Evolutionary conservation across 1,284 basidiomycete genomes (phyloP).

Genomic region (Rhodofomes roseus): DNA sequence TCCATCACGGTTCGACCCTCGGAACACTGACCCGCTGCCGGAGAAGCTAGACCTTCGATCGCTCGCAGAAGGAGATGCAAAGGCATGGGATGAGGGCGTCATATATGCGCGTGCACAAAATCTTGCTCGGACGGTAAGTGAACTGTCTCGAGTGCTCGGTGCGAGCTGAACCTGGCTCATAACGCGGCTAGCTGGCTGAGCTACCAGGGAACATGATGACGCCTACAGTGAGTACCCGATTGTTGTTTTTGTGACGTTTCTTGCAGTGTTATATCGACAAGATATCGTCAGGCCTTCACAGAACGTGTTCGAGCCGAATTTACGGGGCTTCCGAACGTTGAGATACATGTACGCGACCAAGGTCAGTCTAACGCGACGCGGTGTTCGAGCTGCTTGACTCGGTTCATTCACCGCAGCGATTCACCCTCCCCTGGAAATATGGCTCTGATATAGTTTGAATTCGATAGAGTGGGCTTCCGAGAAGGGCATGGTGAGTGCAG

Average conservation of each 20-base stretch:
- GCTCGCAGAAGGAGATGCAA: slow-evolving; percentile 32
- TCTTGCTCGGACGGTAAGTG: slow-evolving; percentile 64
- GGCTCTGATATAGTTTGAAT: too few relatives aligned
- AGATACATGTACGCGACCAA: slow-evolving; percentile 73
- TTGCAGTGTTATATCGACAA: too few relatives aligned
- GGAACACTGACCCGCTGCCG: slow-evolving; percentile 41
- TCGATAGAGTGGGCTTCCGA: slow-evolving; percentile 69
- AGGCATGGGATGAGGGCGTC: slow-evolving; percentile 68
- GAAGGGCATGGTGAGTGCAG: slow-evolving; percentile 68
- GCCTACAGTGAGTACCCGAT: slow-evolving; percentile 48
- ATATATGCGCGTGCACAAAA: slow-evolving; percentile 82
- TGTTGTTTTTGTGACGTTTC: slow-evolving; percentile 19
- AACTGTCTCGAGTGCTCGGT: not conserved
- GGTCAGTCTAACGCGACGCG: slow-evolving; percentile 43
- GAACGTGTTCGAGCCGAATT: slow-evolving; percentile 72
- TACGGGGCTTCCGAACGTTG: slow-evolving; percentile 62
- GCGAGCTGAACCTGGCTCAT: not conserved
- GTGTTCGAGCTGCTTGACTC: not conserved
- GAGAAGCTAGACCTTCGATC: slow-evolving; percentile 48
- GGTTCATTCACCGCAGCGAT: not conserved
- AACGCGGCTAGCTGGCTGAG: slow-evolving; percentile 64
- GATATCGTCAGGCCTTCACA: slow-evolving; percentile 52
- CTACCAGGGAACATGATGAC: slow-evolving; percentile 83
- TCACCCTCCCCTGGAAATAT: too few relatives aligned
- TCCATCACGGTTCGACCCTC: slow-evolving; percentile 55